phyloP scores from a whole-genome alignment of 192 early-diverging fungal species.

The Gonapodya prolifera region DNA sequence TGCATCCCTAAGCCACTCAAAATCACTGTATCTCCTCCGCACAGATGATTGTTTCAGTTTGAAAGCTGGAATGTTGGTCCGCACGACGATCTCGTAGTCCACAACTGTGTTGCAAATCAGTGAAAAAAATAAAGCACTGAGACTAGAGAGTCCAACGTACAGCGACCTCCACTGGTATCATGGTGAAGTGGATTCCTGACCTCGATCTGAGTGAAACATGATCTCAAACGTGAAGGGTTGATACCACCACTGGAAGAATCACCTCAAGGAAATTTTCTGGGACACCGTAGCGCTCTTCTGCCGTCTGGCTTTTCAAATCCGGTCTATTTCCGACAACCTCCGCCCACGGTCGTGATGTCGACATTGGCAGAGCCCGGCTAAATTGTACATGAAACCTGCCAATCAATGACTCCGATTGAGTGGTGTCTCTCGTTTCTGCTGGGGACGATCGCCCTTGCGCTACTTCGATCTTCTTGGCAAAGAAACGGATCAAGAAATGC shows the following conservation, averaged over 20 bases:
- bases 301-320: background rate
- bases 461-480: background rate
- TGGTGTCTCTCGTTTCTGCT: no score
- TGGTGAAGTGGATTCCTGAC: constrained; percentile 80
- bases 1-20: constrained; percentile 96
- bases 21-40: constrained; percentile 89
- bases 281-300: constrained; percentile 13
- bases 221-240: background rate
- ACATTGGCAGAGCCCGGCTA: background rate
- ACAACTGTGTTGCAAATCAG: constrained; percentile 68
- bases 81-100: constrained; percentile 91
- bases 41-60: constrained; percentile 72
- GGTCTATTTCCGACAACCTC: background rate
- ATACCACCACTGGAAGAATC: background rate
- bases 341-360: background rate
- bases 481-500: background rate
- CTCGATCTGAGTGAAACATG: constrained; percentile 47
- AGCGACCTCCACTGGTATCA: constrained; percentile 23
- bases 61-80: constrained; percentile 95
- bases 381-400: background rate
- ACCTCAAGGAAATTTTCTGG: constrained; percentile 89
- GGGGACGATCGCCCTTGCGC: background rate
- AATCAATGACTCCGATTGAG: background rate
- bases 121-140: no score
- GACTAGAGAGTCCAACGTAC: constrained; percentile 10